Percentiles rank a stretch among this genome's conserved stretches.
phyloP scores from a whole-genome alignment of 2,329 filamentous ascomycete genomes.

The Stemphylium vesicarium region DNA sequence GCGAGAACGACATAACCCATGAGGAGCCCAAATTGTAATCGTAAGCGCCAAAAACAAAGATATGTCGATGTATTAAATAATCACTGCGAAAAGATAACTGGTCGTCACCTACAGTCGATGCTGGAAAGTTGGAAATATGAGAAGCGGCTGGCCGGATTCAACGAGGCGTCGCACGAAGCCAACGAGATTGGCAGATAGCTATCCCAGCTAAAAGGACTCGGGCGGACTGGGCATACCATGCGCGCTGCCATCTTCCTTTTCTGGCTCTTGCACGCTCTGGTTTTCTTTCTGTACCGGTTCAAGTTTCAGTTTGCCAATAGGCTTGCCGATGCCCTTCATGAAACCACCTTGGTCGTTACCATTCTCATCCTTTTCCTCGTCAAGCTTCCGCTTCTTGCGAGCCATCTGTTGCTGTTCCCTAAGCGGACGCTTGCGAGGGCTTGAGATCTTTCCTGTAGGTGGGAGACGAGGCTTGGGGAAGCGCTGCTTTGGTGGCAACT shows the following conservation, averaged over 20 bases:
- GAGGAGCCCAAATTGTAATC: neutral
- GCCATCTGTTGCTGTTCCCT: slow-evolving; percentile 83
- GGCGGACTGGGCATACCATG: slow-evolving; percentile 80
- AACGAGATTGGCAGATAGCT: neutral
- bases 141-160: neutral
- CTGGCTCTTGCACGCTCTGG: slow-evolving; percentile 65
- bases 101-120: neutral
- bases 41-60: slow-evolving; percentile 4
- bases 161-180: neutral
- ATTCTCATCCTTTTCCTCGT: slow-evolving; percentile 52
- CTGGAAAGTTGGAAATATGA: slow-evolving; percentile 6
- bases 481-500: slow-evolving; percentile 89
- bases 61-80: slow-evolving; percentile 20
- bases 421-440: slow-evolving; percentile 80
- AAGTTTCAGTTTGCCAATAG: slow-evolving; percentile 59
- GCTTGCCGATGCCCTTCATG: slow-evolving; percentile 57
- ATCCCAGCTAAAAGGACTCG: slow-evolving; percentile 65
- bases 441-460: slow-evolving; percentile 85
- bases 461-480: slow-evolving; percentile 66
- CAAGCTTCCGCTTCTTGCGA: slow-evolving; percentile 82
- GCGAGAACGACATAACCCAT: neutral
- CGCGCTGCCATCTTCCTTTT: slow-evolving; percentile 70
- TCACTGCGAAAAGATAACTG: slow-evolving; percentile 7
- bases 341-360: slow-evolving; percentile 35
- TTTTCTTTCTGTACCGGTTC: slow-evolving; percentile 64